Base-by-base conservation (phyloP, 2,329 filamentous ascomycete species). In the Zymoseptoria brevis region DNA sequence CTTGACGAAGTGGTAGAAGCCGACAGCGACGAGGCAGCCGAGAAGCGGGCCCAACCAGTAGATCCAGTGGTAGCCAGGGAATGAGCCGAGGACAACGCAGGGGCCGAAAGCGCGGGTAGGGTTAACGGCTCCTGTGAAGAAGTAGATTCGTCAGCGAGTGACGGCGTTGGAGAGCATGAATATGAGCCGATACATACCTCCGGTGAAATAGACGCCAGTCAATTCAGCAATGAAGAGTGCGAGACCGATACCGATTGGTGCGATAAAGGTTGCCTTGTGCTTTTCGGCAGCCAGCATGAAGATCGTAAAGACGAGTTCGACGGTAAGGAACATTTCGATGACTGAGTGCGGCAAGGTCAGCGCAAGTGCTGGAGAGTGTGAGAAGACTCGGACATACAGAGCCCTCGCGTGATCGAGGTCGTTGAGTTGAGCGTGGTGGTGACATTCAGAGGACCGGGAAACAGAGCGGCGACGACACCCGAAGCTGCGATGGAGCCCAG, bases 241-340 rank as follows among this genome's bases (percentile, higher is more conserved):
- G 13, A 79, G 71, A 4, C 77, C 68, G 30, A 69, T 72, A 24
- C 72, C 74, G 48, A 75, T 64, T 0, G 74, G 74, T 7, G 74
- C 74, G 24, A 75, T 66, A 62, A 73, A 75, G 5, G 73, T 75
- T 59, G 71, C 73, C 61, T 75, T 75, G 69, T 75, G 74, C 66
- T 75, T 75, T 62, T 75, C 74, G 2, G 73, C 73, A 5, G 73
- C 74, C 16, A 75, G 68, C 73, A 75, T 74, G 68, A 75, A 78
- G 60, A 81, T 80, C 54, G 75, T 76, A 63, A 81, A 78, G 60
- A 80, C 73, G 19, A 81, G 73, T 65, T 75, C 67, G n/a, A 76
- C 74, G 2, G 79, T 81, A 48, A 80, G 69, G 57, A 81, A 76
- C 76, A 79, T 79, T 62, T 80, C 78, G 57, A 80, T 79, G 69